Percentiles rank a stretch among this genome's conserved stretches.
Evolutionary conservation across 176 grass and related monocot species (phyloP).

Genomic region (Cymbopogon citratus): DNA sequence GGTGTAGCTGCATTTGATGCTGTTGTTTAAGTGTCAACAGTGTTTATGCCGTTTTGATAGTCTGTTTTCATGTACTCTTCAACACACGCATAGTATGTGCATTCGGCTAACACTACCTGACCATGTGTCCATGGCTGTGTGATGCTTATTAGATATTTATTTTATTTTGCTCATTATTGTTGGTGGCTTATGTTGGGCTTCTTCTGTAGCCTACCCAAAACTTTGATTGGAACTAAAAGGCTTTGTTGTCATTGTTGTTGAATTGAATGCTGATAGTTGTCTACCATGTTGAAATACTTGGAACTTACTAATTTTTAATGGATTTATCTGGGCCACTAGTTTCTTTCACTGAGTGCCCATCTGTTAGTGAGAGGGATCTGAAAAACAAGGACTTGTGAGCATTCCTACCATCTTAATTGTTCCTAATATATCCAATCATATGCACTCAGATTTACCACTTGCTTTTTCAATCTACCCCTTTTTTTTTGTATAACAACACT

Average conservation of each 20-base stretch:
- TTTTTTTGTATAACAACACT: neutral
- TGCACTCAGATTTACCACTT: neutral
- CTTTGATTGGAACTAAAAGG: neutral
- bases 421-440: neutral
- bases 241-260: neutral
- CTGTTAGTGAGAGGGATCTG: neutral
- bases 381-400: neutral
- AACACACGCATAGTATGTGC: neutral
- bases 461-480: neutral
- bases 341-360: neutral
- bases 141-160: constrained; percentile 3
- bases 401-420: neutral
- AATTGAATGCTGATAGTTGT: neutral
- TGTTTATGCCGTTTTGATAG: neutral
- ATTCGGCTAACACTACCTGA: neutral
- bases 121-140: neutral
- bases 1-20: neutral
- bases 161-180: neutral
- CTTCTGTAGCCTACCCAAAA: neutral
- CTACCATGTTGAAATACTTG: neutral
- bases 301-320: neutral
- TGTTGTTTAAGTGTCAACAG: constrained; percentile 2
- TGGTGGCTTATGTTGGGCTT: neutral
- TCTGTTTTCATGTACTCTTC: constrained; percentile 3
- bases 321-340: neutral